These are phyloP conservation scores for Tillandsia leiboldiana DNA, from an alignment of 176 grass and related monocot genomes.

Conservation along the genomic window DNA sequence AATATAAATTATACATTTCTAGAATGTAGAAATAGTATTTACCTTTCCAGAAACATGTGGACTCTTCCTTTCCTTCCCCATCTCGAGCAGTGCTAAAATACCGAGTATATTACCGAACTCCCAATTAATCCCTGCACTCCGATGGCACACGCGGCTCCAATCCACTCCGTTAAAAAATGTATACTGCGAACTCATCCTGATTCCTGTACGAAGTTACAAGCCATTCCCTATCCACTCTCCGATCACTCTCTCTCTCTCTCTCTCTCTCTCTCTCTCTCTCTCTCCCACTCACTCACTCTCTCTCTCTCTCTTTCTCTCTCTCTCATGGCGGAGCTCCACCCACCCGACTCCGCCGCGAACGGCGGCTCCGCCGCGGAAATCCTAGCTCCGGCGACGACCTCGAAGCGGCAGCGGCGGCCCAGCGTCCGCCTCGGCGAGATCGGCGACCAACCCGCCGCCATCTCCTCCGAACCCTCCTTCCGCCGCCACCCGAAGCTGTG, in stretches of 20 bases:
- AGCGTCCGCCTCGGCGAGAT: conserved; percentile 92
- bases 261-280: neutral
- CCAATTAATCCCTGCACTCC: too few relatives aligned
- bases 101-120: too few relatives aligned
- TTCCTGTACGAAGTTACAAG: too few relatives aligned
- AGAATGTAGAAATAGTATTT: too few relatives aligned
- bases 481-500: conserved; percentile 19
- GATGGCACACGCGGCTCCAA: too few relatives aligned
- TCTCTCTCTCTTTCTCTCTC: neutral
- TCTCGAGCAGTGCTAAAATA: too few relatives aligned
- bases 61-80: too few relatives aligned
- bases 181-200: too few relatives aligned
- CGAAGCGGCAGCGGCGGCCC: conserved; percentile 86
- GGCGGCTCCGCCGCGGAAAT: conserved; percentile 6
- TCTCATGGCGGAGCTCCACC: conserved; percentile 7
- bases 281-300: neutral
- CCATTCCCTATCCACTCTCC: too few relatives aligned
- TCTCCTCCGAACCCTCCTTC: conserved; percentile 31
- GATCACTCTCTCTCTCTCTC: neutral
- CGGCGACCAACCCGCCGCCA: conserved; percentile 33
- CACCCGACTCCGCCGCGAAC: conserved; percentile 9
- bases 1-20: too few relatives aligned
- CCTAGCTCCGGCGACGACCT: conserved; percentile 12
- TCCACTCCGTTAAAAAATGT: too few relatives aligned
- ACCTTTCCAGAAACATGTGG: too few relatives aligned